These are phyloP conservation scores for Fusarium pseudograminearum DNA, from an alignment of 2,329 filamentous ascomycete species.

Conservation along the genomic window DNA sequence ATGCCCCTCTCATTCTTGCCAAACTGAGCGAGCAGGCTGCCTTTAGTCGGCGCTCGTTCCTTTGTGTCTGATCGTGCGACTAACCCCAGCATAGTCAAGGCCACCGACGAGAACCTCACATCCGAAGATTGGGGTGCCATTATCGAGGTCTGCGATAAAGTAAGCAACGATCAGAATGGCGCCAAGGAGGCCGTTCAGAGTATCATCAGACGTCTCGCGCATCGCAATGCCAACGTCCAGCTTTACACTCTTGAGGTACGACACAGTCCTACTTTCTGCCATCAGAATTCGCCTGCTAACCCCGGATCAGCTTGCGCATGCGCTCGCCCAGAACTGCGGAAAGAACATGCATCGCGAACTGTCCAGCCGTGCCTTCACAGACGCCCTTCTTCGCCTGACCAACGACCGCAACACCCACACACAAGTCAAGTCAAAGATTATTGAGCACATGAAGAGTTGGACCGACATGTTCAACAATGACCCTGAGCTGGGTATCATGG, in stretches of 20 bases:
- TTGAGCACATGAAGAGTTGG: constrained; percentile 98
- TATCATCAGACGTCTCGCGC: constrained; percentile 90
- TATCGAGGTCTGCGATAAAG: constrained; percentile 73
- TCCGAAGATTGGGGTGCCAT: constrained; percentile 78
- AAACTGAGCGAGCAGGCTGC: neutral
- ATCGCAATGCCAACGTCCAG: constrained; percentile 96
- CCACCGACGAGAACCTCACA: constrained; percentile 97
- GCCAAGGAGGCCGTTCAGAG: constrained; percentile 88
- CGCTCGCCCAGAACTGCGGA: constrained; percentile 92
- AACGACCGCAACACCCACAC: constrained; percentile 95
- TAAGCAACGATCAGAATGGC: constrained; percentile 65
- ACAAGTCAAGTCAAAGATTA: constrained; percentile 96
- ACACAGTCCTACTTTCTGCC: neutral
- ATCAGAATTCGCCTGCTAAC: constrained; percentile 16
- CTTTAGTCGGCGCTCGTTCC: neutral
- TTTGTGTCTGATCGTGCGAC: constrained; percentile 8
- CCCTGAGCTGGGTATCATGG: constrained; percentile 96
- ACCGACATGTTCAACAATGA: constrained; percentile 92
- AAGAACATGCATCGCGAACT: constrained; percentile 88
- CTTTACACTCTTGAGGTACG: constrained; percentile 89
- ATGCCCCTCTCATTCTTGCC: neutral
- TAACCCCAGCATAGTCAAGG: constrained; percentile 65
- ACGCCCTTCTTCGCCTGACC: constrained; percentile 89
- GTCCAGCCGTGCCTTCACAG: constrained; percentile 91
- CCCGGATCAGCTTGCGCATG: constrained; percentile 78